phyloP scores from a whole-genome alignment of 331 rosid species.

The Rosa hybrid region DNA sequence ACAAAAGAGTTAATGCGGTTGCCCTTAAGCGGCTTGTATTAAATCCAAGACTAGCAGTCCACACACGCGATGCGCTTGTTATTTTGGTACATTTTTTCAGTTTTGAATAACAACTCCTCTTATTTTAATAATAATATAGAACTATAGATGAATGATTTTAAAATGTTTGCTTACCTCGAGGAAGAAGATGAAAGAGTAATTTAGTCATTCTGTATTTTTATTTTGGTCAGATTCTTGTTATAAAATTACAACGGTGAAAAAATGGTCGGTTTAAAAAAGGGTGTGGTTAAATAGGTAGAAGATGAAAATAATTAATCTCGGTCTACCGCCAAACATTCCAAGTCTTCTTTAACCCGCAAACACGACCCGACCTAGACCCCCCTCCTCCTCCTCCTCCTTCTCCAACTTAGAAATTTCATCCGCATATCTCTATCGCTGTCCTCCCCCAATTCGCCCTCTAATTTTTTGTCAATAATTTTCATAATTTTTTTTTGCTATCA shows the following conservation, averaged over 20 bases:
- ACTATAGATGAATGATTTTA: too few relatives aligned
- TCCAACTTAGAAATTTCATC: constrained; percentile 5
- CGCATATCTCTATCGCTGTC: constrained; percentile 21
- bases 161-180: too few relatives aligned
- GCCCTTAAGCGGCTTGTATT: too few relatives aligned
- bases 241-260: not conserved
- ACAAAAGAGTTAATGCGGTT: too few relatives aligned
- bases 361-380: constrained; percentile 31
- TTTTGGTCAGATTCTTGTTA: too few relatives aligned
- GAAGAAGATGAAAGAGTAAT: not conserved
- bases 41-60: too few relatives aligned
- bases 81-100: too few relatives aligned
- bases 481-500: not conserved
- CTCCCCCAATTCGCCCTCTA: constrained; percentile 15
- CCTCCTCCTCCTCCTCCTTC: not conserved
- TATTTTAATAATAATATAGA: too few relatives aligned
- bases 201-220: not conserved
- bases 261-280: not conserved
- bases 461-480: constrained; percentile 20
- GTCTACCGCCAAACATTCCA: constrained; percentile 23
- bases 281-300: not conserved
- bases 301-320: constrained; percentile 14
- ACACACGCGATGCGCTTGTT: too few relatives aligned
- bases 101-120: too few relatives aligned
- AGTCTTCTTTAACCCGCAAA: constrained; percentile 21